Evolutionary conservation across 1,284 basidiomycete genomes (phyloP).

Genomic region (Moesziomyces sp.): DNA sequence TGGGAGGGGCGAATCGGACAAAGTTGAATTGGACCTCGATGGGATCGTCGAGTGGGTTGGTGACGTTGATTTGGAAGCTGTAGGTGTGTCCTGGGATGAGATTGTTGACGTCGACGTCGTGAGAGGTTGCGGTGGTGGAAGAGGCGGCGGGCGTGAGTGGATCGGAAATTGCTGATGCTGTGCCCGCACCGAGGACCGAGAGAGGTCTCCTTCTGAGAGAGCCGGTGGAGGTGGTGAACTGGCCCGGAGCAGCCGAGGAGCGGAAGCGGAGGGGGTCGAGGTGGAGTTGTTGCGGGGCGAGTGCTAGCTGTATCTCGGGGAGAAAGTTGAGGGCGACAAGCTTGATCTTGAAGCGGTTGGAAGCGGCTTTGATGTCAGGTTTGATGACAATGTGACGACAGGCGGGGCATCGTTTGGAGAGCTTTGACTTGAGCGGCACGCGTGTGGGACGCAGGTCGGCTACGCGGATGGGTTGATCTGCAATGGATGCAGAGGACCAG

Average conservation of each 20-base stretch:
- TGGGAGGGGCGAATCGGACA: slow-evolving; percentile 27
- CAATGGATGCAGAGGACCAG: slow-evolving; percentile 74
- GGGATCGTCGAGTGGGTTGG: slow-evolving; percentile 61
- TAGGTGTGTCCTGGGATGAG: slow-evolving; percentile 49
- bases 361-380: slow-evolving; percentile 94
- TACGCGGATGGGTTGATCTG: slow-evolving; percentile 72
- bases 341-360: slow-evolving; percentile 94
- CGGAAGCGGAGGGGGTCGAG: slow-evolving; percentile 27
- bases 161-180: slow-evolving; percentile 2
- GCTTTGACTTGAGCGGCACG: slow-evolving; percentile 89
- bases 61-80: slow-evolving; percentile 46
- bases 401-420: slow-evolving; percentile 90
- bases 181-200: slow-evolving; percentile 9
- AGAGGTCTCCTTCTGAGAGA: slow-evolving; percentile 25
- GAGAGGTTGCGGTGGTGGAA: slow-evolving; percentile 7
- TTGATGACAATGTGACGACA: slow-evolving; percentile 98
- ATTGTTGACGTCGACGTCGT: slow-evolving; percentile 35
- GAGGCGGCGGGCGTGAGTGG: slow-evolving; percentile 1
- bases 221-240: not conserved
- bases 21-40: slow-evolving; percentile 50
- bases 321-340: slow-evolving; percentile 93
- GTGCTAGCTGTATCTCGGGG: slow-evolving; percentile 77
- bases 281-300: slow-evolving; percentile 38
- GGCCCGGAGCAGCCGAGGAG: not conserved
- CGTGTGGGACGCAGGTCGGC: slow-evolving; percentile 81